These are phyloP conservation scores for Cymbopogon citratus DNA, from an alignment of 176 grass and related monocot species.

Conservation along the genomic window DNA sequence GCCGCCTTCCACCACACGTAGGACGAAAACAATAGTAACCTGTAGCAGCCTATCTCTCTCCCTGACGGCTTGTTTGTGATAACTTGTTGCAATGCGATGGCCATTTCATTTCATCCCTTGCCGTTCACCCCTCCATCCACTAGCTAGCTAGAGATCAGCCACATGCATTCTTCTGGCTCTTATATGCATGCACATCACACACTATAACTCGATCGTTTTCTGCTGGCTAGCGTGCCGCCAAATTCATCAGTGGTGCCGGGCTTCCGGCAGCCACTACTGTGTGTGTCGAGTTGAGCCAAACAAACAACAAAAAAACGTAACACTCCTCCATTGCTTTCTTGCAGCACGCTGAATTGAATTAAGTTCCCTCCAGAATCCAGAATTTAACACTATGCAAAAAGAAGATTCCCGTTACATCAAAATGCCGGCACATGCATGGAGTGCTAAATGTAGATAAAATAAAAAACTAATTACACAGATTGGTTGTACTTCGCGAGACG, in stretches of 20 bases:
- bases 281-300: background rate
- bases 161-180: background rate
- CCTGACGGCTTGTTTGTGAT: background rate
- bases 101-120: constrained; percentile 2
- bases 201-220: background rate
- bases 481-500: too few species aligned
- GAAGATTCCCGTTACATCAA: too few species aligned
- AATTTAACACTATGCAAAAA: too few species aligned
- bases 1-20: background rate
- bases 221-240: constrained; percentile 15
- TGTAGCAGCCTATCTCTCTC: background rate
- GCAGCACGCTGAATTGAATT: background rate
- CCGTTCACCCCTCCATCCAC: constrained; percentile 2
- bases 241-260: background rate
- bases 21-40: constrained; percentile 6
- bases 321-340: too few species aligned
- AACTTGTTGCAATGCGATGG: background rate
- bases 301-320: background rate
- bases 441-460: too few species aligned
- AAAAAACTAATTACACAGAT: too few species aligned
- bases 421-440: too few species aligned
- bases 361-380: too few species aligned
- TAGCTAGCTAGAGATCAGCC: background rate
- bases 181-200: background rate
- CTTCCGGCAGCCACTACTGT: background rate